phyloP scores from a whole-genome alignment of 495 filamentous ascomycete species.

The Usnea hakonensis region DNA sequence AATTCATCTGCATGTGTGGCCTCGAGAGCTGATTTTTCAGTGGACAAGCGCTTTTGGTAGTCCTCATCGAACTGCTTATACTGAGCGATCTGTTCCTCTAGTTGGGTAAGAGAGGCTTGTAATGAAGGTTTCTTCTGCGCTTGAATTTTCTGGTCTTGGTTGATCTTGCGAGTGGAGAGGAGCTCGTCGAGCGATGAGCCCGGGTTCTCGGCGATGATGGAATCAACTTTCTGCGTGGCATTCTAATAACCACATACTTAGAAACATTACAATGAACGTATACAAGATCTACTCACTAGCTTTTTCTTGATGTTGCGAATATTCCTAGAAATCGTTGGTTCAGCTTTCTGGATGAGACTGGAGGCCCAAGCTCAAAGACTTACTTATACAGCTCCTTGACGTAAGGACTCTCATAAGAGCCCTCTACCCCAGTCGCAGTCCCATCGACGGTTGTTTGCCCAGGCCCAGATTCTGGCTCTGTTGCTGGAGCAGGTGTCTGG shows the following conservation, averaged over 20 bases:
- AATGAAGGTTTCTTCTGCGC: constrained; percentile 82
- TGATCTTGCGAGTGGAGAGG: constrained; percentile 75
- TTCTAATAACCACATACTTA: constrained; percentile 41
- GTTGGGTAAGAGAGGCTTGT: constrained; percentile 61
- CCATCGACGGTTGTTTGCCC: constrained; percentile 27
- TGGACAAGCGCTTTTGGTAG: constrained; percentile 57
- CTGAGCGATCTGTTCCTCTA: constrained; percentile 75
- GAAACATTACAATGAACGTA: constrained; percentile 1
- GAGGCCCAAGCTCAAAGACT: constrained; percentile 25
- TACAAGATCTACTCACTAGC: constrained; percentile 51
- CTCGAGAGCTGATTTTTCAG: constrained; percentile 66
- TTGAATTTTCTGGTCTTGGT: constrained; percentile 84
- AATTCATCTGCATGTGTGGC: constrained; percentile 62
- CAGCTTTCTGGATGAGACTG: constrained; percentile 11
- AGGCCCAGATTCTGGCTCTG: constrained; percentile 20
- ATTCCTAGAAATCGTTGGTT: constrained; percentile 45
- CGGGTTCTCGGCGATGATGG: constrained; percentile 68
- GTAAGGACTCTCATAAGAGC: constrained; percentile 58
- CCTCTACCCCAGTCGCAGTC: constrained; percentile 45
- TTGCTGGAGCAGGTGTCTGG: constrained; percentile 14
- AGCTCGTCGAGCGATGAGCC: constrained; percentile 76
- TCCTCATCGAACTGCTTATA: constrained; percentile 77
- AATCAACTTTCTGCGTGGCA: constrained; percentile 68
- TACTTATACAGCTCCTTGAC: constrained; percentile 84
- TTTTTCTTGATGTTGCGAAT: constrained; percentile 85